These are phyloP conservation scores for Solanum paucissectum DNA, from an alignment of 257 asterid genomes.

Conservation along the genomic window DNA sequence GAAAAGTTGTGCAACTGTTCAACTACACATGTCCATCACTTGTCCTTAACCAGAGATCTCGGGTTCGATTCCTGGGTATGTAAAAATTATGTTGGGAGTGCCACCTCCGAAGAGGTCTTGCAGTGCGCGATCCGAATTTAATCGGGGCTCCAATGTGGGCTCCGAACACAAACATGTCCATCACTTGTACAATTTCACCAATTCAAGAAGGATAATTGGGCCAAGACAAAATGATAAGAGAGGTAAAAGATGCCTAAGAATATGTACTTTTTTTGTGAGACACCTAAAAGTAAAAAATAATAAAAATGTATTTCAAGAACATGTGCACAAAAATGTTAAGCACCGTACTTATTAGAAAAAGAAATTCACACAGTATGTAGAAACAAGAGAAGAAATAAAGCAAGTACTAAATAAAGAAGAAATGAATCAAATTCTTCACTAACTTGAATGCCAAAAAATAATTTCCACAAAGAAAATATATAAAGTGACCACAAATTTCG, in stretches of 20 bases:
- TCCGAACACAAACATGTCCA: neutral
- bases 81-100: too few relatives aligned
- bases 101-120: too few relatives aligned
- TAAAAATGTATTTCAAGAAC: neutral
- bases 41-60: too few relatives aligned
- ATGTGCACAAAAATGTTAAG: neutral
- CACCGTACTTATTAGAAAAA: neutral
- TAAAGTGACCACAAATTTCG: neutral
- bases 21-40: neutral
- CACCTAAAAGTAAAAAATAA: neutral
- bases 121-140: too few relatives aligned
- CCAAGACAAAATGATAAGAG: neutral
- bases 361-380: neutral
- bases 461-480: neutral
- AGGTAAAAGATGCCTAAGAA: neutral
- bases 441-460: neutral
- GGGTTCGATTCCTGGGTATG: accelerated
- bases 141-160: accelerated
- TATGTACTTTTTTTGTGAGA: neutral
- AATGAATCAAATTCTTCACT: neutral
- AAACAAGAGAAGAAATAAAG: neutral
- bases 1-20: neutral
- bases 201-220: neutral
- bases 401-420: neutral
- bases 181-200: neutral